A percentile compares a stretch with the other conserved stretches of the same genome.
phyloP scores from a whole-genome alignment of 2,329 filamentous ascomycete genomes.

The Beauveria medogensis region DNA sequence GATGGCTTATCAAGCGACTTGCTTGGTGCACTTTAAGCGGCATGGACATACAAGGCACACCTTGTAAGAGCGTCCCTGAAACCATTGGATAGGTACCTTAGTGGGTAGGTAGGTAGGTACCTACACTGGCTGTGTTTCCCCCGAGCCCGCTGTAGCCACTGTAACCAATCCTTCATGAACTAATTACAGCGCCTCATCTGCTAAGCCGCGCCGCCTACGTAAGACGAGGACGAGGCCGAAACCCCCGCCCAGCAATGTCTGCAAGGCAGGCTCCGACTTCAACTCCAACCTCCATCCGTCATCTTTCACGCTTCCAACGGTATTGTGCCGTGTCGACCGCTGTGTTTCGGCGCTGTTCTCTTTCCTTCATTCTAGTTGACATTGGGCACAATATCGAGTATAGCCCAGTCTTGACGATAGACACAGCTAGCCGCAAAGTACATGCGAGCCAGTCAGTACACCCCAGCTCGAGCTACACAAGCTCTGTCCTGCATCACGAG shows the following conservation, averaged over 20 bases:
- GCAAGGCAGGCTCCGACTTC: not conserved
- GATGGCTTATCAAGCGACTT: too few species aligned
- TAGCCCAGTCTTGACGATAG: not conserved
- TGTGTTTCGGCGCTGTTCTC: not conserved
- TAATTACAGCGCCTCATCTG: not conserved
- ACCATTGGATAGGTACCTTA: too few species aligned
- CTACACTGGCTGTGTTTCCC: too few species aligned
- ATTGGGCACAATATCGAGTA: not conserved
- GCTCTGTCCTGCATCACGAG: constrained; percentile 1
- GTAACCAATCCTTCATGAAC: too few species aligned
- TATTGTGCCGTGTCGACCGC: not conserved
- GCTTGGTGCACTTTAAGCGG: too few species aligned
- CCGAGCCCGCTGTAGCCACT: too few species aligned
- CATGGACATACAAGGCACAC: too few species aligned
- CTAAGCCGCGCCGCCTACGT: constrained; percentile 1
- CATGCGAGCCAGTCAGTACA: not conserved
- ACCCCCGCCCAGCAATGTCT: not conserved
- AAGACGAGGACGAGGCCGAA: not conserved
- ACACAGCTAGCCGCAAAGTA: not conserved
- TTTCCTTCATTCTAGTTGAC: not conserved
- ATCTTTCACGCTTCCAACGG: not conserved
- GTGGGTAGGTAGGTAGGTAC: too few species aligned
- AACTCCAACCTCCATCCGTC: constrained; percentile 4
- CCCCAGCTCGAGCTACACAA: not conserved
- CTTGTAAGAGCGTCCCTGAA: too few species aligned